These are phyloP conservation scores for Kodamaea leandrae DNA, from an alignment of 805 yeast species.

Conservation along the genomic window DNA sequence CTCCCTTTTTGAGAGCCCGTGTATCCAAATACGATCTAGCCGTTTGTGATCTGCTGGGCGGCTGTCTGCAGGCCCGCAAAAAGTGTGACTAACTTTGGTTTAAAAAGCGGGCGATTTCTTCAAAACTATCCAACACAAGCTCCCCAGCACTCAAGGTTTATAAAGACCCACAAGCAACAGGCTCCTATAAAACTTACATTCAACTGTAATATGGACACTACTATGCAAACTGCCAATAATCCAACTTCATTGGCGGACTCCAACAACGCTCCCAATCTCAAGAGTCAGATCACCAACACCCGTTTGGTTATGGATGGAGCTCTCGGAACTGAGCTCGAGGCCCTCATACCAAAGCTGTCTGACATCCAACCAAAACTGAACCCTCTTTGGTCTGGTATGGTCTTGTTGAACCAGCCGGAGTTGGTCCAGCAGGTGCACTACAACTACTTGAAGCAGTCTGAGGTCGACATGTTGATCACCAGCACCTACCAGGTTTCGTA, in stretches of 20 bases:
- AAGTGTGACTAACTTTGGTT: too few relatives aligned
- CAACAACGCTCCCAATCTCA: not conserved
- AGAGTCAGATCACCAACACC: conserved; percentile 1
- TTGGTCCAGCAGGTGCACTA: conserved; percentile 47
- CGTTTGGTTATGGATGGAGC: conserved; percentile 17
- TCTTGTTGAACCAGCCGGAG: conserved; percentile 44
- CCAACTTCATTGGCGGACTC: too few relatives aligned
- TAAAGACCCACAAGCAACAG: conserved; percentile 7
- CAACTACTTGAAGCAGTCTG: conserved; percentile 47
- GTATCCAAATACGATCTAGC: too few relatives aligned
- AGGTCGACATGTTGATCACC: conserved; percentile 55
- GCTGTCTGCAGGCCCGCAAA: too few relatives aligned
- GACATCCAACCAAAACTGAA: conserved; percentile 26
- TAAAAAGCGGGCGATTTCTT: too few relatives aligned
- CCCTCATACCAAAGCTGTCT: conserved; percentile 17
- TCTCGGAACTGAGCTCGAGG: conserved; percentile 17
- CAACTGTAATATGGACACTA: conserved; percentile 7
- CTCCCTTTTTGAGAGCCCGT: too few relatives aligned
- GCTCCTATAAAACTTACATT: conserved; percentile 3
- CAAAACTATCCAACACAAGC: too few relatives aligned
- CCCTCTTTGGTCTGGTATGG: conserved; percentile 61
- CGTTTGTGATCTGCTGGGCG: too few relatives aligned
- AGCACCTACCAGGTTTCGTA: conserved; percentile 61
- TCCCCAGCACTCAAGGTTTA: too few relatives aligned
- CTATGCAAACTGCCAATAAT: too few relatives aligned